These are phyloP conservation scores for Phylloporus sp. DNA, from an alignment of 1,284 basidiomycete genomes.

Conservation along the genomic window DNA sequence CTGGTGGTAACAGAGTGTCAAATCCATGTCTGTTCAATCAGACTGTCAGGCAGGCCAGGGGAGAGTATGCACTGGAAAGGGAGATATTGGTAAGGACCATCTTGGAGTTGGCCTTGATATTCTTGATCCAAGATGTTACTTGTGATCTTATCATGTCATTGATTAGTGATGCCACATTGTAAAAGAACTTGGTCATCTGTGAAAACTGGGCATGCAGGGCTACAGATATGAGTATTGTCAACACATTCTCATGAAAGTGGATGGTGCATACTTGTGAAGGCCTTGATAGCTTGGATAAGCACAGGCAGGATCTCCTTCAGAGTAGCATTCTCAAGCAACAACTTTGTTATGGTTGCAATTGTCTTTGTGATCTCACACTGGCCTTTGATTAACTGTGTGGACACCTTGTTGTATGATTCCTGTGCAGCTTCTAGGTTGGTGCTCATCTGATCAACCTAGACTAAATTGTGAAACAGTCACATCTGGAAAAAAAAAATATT, in stretches of 20 bases:
- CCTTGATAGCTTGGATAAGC: slow-evolving; percentile 23
- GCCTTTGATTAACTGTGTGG: slow-evolving; percentile 20
- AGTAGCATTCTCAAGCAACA: slow-evolving; percentile 26
- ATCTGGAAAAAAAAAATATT: no score
- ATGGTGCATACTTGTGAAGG: slow-evolving; percentile 19
- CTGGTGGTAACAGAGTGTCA: slow-evolving; percentile 2
- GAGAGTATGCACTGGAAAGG: slow-evolving; percentile 12
- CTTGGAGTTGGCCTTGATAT: slow-evolving; percentile 19
- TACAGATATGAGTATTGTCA: background rate
- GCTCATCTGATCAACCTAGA: slow-evolving; percentile 26
- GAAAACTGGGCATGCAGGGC: slow-evolving; percentile 26
- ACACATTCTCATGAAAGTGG: background rate
- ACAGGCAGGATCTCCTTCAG: slow-evolving; percentile 23
- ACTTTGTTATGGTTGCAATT: slow-evolving; percentile 21
- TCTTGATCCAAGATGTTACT: slow-evolving; percentile 22
- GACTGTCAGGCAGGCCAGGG: no score
- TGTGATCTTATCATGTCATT: slow-evolving; percentile 28
- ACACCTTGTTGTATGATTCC: slow-evolving; percentile 20
- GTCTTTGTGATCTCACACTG: slow-evolving; percentile 26
- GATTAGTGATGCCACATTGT: slow-evolving; percentile 22
- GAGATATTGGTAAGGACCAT: slow-evolving; percentile 24
- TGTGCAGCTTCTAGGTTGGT: slow-evolving; percentile 23
- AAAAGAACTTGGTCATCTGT: slow-evolving; percentile 24
- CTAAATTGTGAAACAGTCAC: background rate
- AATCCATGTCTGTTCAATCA: background rate